Conservation (phyloP, 768 basidiomycete species). For the Macrolepiota fuliginosa region DNA sequence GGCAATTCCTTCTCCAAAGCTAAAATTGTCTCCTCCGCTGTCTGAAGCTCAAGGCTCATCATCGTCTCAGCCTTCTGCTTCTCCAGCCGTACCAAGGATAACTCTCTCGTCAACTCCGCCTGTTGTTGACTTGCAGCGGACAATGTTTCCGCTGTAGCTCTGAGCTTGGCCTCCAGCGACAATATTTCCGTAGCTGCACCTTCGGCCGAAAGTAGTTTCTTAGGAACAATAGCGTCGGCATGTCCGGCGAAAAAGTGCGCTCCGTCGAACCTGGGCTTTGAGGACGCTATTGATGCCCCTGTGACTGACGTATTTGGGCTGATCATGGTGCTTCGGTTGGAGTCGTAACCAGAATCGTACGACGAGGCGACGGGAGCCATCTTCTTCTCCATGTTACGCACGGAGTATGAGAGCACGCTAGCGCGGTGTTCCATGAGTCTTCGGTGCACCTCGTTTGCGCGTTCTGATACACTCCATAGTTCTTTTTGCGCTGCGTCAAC, state of each 20-base stretch:
- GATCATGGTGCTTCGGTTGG: conserved; percentile 46
- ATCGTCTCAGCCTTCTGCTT: conserved; percentile 68
- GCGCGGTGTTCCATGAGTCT: conserved; percentile 80
- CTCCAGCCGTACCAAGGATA: conserved; percentile 61
- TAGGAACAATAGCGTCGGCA: conserved; percentile 61
- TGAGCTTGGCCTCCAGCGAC: conserved; percentile 63
- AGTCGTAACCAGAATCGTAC: conserved; percentile 53
- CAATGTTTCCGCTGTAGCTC: conserved; percentile 56
- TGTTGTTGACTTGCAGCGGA: conserved; percentile 59
- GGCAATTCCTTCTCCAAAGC: conserved; percentile 55
- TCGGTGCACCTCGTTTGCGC: conserved; percentile 58
- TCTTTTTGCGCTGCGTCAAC: conserved; percentile 72
- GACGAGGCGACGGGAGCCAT: conserved; percentile 29
- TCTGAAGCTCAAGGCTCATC: conserved; percentile 63
- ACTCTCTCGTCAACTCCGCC: conserved; percentile 57
- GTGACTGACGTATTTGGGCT: conserved; percentile 37
- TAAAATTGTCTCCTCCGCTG: conserved; percentile 61
- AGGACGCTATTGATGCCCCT: conserved; percentile 37
- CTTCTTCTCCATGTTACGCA: conserved; percentile 66
- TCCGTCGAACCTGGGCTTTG: conserved; percentile 71
- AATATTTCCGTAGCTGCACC: conserved; percentile 43
- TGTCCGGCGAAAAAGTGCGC: conserved; percentile 86
- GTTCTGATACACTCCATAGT: conserved; percentile 63
- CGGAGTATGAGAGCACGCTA: conserved; percentile 71
- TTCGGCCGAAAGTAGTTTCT: conserved; percentile 38